Evolutionary conservation across 129 eudicot genomes (phyloP).

Genomic region (Artemisia annua): DNA sequence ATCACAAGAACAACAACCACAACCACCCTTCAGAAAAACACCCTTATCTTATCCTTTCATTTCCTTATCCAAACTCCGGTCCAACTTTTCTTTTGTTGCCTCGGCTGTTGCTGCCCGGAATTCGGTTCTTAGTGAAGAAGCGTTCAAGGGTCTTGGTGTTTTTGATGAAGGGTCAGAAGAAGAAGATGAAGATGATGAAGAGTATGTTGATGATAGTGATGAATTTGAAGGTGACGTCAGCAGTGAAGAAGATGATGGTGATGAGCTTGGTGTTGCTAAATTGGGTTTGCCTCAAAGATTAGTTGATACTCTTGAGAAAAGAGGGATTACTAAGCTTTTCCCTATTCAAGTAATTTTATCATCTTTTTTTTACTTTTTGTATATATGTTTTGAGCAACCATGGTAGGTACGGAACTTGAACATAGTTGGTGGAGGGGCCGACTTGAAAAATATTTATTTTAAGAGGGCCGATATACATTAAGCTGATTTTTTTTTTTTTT

Average conservation of each 20-base stretch:
- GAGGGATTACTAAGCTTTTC: conserved; percentile 81
- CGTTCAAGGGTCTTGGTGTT: conserved; percentile 62
- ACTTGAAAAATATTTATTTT: too few species aligned
- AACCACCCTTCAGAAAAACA: conserved; percentile 30
- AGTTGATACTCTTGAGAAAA: conserved; percentile 55
- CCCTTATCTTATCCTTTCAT: conserved; percentile 13
- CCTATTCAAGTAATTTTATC: conserved; percentile 71
- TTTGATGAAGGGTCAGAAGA: conserved; percentile 27
- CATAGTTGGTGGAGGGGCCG: too few species aligned
- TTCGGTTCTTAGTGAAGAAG: conserved; percentile 74
- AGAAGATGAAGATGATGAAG: conserved; percentile 32
- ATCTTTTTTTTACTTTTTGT: too few species aligned
- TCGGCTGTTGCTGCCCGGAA: conserved; percentile 71
- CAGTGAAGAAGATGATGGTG: conserved; percentile 40
- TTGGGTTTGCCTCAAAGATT: conserved; percentile 82
- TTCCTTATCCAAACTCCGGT: conserved; percentile 18
- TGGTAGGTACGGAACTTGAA: too few species aligned
- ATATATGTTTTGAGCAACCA: too few species aligned
- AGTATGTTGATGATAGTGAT: conserved; percentile 19
- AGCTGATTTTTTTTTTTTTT: too few species aligned
- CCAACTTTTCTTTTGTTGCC: conserved; percentile 30
- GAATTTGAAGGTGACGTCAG: conserved; percentile 10
- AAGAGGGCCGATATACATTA: too few species aligned
- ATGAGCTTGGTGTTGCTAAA: conserved; percentile 60
- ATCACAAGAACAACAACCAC: conserved; percentile 23